Evolutionary conservation across 495 filamentous ascomycete species (phyloP), one percentile per base, ranked within the genome.

Genomic region (Daldinia grandis): DNA sequence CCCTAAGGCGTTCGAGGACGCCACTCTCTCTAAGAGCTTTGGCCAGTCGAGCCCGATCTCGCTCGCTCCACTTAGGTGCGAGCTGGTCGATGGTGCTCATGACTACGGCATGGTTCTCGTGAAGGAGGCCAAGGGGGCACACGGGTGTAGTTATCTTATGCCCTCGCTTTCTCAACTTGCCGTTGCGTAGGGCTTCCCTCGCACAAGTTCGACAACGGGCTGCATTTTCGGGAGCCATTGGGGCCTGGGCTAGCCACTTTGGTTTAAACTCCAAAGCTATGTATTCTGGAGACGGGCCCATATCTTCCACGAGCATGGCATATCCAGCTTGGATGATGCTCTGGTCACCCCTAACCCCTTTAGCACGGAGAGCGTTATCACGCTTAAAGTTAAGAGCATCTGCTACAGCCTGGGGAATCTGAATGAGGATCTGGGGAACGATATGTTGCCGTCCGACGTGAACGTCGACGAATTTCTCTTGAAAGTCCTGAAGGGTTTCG

Each of bases 201-300:
- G 95, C 95, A 77, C 95, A 99, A 1, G 92, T 97, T 5, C 95
- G 90, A 78, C 95, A 99, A 25, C 94, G 84, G 21, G 75, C 85
- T 15, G 91, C 85, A 5, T 79, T 69, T 0, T 71, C 5, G 1
- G 93, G 94, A 0, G 94, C 94, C 25, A 87, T 88, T 1, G 92
- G 93, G 0, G 92, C 95, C 69, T 95, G 94, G 5, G 84, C 76
- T 1, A 98, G 87, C 95, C 95, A 99, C 78, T 99, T 99, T 5
- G 95, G 93, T 74, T 99, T 99, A 72, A 98, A 88, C 77, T 99
- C 92, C 24, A 93, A 79, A 0, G 89, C 73, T 0, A 83, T 78
- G 19, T 87, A 81, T 19, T 70, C 78, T 10, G 69, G 69, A 5
- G 74, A 72, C 19, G 76, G 72, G 19, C 79, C 88, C 94, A 98